A percentile compares a stretch with the other conserved stretches of the same genome.
Evolutionary conservation across 2,329 filamentous ascomycete genomes (phyloP).

Genomic region (Diaporthe longicolla): DNA sequence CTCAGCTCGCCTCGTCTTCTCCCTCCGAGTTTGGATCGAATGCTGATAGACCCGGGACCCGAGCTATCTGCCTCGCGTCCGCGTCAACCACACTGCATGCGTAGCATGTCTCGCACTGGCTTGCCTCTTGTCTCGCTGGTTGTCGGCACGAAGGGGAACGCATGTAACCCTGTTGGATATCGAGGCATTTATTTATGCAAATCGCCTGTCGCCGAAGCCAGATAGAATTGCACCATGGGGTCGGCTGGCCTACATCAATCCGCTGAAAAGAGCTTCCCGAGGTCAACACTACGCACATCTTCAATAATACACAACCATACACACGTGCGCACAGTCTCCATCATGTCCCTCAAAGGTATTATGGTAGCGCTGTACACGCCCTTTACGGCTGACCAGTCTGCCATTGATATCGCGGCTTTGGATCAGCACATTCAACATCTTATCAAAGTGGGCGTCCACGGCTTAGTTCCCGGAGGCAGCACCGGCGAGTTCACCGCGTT

Average conservation of each 20-base stretch:
- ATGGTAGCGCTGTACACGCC: conserved; percentile 65
- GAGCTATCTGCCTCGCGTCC: neutral
- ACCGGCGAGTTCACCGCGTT: conserved; percentile 65
- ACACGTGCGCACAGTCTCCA: neutral
- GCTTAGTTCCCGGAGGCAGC: conserved; percentile 65
- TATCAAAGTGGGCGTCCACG: conserved; percentile 61
- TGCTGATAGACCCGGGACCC: neutral
- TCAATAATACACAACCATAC: too few relatives aligned
- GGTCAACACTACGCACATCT: neutral
- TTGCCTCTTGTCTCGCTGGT: neutral
- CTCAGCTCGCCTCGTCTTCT: neutral
- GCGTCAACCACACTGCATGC: too few relatives aligned
- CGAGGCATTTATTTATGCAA: neutral
- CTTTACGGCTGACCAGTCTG: conserved; percentile 58
- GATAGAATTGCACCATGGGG: too few relatives aligned
- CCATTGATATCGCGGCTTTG: conserved; percentile 57
- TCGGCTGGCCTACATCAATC: neutral
- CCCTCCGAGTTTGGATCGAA: neutral
- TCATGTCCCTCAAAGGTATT: conserved; percentile 55
- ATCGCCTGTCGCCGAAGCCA: neutral
- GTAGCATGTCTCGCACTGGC: conserved; percentile 4
- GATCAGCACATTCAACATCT: conserved; percentile 61
- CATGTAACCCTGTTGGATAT: too few relatives aligned
- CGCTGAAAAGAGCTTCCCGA: neutral
- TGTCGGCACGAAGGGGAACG: neutral